Base-by-base conservation (phyloP, 2,329 filamentous ascomycete genomes). In the Apiospora hydei region DNA sequence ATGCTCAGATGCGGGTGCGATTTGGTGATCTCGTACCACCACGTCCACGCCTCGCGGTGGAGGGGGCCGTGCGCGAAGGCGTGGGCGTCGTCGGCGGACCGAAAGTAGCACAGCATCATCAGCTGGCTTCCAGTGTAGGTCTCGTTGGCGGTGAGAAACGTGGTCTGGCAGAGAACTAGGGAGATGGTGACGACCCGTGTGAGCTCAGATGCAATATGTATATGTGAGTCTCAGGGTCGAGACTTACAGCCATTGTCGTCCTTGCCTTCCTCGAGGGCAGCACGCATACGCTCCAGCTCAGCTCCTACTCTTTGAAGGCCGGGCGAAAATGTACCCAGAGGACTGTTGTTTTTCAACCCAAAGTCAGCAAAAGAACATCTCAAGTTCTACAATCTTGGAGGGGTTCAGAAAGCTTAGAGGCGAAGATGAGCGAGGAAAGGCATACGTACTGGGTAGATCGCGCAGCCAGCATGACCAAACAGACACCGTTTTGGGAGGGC, bases 101-200 rank as follows among this genome's bases (percentile, higher is more conserved):
- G 57, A 10, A 64, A 64, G 57, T 64, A 64, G 34, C 57, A 41
- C 57, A 64, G 8, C 57, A 64, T 64, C 57, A 64, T 41, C 34
- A 64, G 34, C 18, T 64, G 30, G 10, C 34, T 64, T 38, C 34
- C 57, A 21, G 30, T 64, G 14, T n/a, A 6, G 21, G 18, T 18
- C 5, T 64, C 57, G 11, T 64, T 41, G 10, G 57, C 30, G 10
- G 21, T 18, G 13, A 64, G 57, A 21, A n/a, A 64, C 18, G 34
- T 41, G 10, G 18, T 64, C 18, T 64, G 57, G 11, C 57, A n/a
- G 57, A 64, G 57, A 64, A 64, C 57, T 64, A 18, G n/a, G 41
- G 16, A 64, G 2, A 21, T 21, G 16, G 30, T 64, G 8, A 6
- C 4, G 3, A n/a, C 18, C 30, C 14, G 57, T 34, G 18, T 41